These are phyloP conservation scores for Arctium lappa DNA, from an alignment of 129 eudicot genomes.

Conservation along the genomic window DNA sequence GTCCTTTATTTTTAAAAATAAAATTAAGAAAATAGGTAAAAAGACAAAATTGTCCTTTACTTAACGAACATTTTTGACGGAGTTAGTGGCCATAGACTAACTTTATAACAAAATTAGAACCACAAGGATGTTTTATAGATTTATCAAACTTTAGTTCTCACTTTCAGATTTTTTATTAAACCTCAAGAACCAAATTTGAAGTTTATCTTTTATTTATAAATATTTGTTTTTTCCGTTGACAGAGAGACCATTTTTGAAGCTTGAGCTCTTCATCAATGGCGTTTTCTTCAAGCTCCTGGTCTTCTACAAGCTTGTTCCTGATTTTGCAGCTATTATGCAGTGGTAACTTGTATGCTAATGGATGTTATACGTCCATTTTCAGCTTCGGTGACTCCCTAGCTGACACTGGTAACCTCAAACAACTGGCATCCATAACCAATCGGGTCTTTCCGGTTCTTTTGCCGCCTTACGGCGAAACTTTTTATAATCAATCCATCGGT, in stretches of 20 bases:
- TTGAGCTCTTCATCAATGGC: background rate
- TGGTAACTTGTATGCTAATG: slow-evolving; percentile 1
- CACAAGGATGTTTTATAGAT: too few species aligned
- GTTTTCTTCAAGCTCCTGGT: background rate
- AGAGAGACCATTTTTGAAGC: background rate
- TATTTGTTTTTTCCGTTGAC: background rate
- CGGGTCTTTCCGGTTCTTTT: background rate
- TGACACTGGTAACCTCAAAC: slow-evolving; percentile 16
- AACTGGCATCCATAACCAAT: background rate
- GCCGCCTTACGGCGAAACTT: slow-evolving; percentile 18
- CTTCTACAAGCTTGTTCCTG: background rate
- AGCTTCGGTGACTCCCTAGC: slow-evolving; percentile 25
- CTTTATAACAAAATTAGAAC: too few species aligned
- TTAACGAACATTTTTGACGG: too few species aligned
- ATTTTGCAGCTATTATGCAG: background rate
- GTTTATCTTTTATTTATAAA: too few species aligned
- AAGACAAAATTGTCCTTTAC: too few species aligned
- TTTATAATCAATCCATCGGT: background rate
- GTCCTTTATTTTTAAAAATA: too few species aligned
- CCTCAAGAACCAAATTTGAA: too few species aligned
- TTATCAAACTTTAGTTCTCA: too few species aligned
- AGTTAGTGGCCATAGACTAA: too few species aligned
- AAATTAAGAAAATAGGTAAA: too few species aligned
- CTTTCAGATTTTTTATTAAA: too few species aligned
- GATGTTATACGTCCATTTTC: slow-evolving; percentile 16